Evolutionary conservation across 1,284 basidiomycete genomes (phyloP), one percentile per base, ranked within the genome.

Genomic region (Tremellales sp.): DNA sequence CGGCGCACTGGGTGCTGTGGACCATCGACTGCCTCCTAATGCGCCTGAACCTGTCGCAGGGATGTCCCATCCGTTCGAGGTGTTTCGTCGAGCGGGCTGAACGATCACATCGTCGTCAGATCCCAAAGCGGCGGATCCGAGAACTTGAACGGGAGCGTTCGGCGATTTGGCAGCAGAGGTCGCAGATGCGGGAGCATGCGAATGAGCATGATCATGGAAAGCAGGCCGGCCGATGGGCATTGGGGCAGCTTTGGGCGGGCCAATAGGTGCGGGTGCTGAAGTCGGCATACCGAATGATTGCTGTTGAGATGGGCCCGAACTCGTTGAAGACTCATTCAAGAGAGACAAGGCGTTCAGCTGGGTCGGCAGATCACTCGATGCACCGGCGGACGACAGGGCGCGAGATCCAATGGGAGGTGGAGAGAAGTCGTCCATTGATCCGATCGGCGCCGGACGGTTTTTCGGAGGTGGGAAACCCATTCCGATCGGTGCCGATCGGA

Each of bases 51-150:
- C 36, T 11, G 36, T 39, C 10, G 57, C 53, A 37, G 59, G 63
- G 40, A 57, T 54, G 48, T 52, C 57, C 43, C 58, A 53, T 12
- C 52, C 57, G 39, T 59, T 62, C 21, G 57, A 62, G 15, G 57
- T 37, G 12, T 39, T 43, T 24, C 59, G 43, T 25, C 64, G 55
- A 12, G 56, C 54, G 12, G 64, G 58, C 45, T 60, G 54, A 26
- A 65, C 64, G 41, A 68, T 62, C 13, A 12, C 19, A 52, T 64
- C 64, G 52, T 68, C 64, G 39, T 68, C 66, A 41, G 51, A 62
- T 27, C 66, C 66, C 4, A 68, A 58, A n/a, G 66, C 66, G 8
- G 66, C 66, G 1, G 66, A 68, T 13, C 66, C 66, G 26, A 65
- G 55, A 3, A 68, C 63, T 46, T 61, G 56, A 13, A 64, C 66